Evolutionary conservation across 1,139 yeast genomes (phyloP).

Genomic region (Kodamaea derodonti): DNA sequence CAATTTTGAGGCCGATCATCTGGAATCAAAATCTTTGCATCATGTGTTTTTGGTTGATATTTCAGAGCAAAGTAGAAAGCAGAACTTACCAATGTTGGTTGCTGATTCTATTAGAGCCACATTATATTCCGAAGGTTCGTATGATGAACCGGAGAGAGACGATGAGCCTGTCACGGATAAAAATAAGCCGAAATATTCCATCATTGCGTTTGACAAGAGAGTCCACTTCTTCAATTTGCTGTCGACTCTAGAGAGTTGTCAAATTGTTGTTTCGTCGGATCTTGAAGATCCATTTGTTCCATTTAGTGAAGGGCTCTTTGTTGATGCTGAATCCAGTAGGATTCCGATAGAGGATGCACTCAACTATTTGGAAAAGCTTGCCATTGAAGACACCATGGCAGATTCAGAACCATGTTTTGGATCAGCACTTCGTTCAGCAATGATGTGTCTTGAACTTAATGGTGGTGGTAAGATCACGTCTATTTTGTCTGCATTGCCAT

Average conservation of each 20-base stretch:
- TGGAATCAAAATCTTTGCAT: constrained; percentile 44
- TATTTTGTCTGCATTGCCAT: constrained; percentile 66
- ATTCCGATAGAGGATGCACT: constrained; percentile 66
- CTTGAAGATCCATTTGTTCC: constrained; percentile 83
- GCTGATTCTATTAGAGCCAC: constrained; percentile 71
- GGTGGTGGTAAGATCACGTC: constrained; percentile 85
- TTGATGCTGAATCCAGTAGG: constrained; percentile 66
- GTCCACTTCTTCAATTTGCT: constrained; percentile 73
- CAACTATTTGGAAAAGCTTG: constrained; percentile 49
- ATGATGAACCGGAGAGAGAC: no score
- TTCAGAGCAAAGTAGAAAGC: constrained; percentile 56
- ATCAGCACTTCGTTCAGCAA: constrained; percentile 70
- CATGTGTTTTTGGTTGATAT: constrained; percentile 80
- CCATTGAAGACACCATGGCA: constrained; percentile 31
- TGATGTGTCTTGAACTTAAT: constrained; percentile 54
- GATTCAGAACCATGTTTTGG: constrained; percentile 77
- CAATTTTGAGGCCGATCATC: constrained; percentile 42
- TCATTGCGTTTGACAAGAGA: constrained; percentile 72
- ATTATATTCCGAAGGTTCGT: constrained; percentile 36
- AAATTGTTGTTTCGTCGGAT: constrained; percentile 67
- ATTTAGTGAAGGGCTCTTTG: constrained; percentile 72
- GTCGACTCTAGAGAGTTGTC: constrained; percentile 53
- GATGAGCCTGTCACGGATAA: constrained; percentile 13
- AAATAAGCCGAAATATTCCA: constrained; percentile 48
- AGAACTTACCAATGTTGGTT: constrained; percentile 60